phyloP scores from a whole-genome alignment of 2,329 filamentous ascomycete species.

The Aaosphaeria arxii region DNA sequence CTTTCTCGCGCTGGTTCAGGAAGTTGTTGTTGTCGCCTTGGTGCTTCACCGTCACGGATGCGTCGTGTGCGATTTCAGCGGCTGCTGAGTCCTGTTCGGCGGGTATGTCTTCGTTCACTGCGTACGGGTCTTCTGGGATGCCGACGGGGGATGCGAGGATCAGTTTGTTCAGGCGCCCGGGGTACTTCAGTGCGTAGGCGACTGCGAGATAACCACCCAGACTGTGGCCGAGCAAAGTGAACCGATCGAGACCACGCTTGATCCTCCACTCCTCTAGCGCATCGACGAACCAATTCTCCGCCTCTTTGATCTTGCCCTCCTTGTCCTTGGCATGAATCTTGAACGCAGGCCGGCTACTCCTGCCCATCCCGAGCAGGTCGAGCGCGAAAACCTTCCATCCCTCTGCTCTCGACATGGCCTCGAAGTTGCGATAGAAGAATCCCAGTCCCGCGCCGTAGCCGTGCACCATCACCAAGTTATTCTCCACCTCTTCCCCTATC shows the following conservation, averaged over 20 bases:
- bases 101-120: constrained; percentile 75
- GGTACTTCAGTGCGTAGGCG: constrained; percentile 94
- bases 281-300: constrained; percentile 94
- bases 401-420: constrained; percentile 71
- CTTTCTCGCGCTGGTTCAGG: constrained; percentile 44
- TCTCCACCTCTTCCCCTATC: constrained; percentile 71
- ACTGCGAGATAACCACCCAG: constrained; percentile 93
- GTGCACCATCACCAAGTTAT: constrained; percentile 92
- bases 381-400: constrained; percentile 91
- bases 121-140: constrained; percentile 90
- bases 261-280: constrained; percentile 94
- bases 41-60: constrained; percentile 63
- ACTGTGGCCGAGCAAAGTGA: constrained; percentile 90
- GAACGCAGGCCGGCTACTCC: constrained; percentile 80
- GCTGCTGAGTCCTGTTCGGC: constrained; percentile 69
- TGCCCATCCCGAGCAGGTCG: constrained; percentile 94
- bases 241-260: constrained; percentile 83
- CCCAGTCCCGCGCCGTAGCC: constrained; percentile 94
- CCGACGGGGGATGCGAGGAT: constrained; percentile 94
- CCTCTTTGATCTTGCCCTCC: constrained; percentile 77
- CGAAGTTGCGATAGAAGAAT: constrained; percentile 99
- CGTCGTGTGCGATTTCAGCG: constrained; percentile 77
- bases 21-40: constrained; percentile 55
- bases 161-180: constrained; percentile 89
- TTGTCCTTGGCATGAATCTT: constrained; percentile 79